Conservation (phyloP, 768 basidiomycete genomes). For the Tubosaeta brunneosetosa region DNA sequence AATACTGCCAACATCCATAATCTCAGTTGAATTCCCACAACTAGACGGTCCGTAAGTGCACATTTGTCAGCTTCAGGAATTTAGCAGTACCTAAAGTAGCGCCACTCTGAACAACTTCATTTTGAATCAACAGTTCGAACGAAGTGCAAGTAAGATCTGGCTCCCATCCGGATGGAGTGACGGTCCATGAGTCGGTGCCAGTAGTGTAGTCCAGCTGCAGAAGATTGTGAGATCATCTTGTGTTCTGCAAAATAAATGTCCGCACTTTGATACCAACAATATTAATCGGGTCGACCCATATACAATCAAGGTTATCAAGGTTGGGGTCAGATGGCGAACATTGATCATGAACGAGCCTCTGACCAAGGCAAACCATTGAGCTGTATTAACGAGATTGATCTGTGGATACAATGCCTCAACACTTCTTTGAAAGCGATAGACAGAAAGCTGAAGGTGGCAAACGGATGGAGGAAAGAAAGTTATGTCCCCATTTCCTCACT, state of each 20-base stretch:
- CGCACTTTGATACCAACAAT: constrained; percentile 16
- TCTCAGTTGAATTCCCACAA: neutral
- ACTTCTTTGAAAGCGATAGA: constrained; percentile 7
- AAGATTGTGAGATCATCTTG: neutral
- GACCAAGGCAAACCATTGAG: constrained; percentile 1
- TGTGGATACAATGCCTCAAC: constrained; percentile 5
- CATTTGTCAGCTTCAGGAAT: neutral
- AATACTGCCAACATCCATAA: constrained; percentile 4
- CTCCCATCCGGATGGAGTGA: constrained; percentile 1
- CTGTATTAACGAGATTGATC: constrained; percentile 3
- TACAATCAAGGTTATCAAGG: constrained; percentile 2
- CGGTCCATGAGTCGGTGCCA: neutral
- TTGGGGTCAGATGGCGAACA: neutral
- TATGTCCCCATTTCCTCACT: no score
- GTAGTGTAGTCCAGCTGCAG: constrained; percentile 7
- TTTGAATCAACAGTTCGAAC: neutral
- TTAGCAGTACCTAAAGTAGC: neutral
- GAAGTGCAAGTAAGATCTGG: constrained; percentile 1
- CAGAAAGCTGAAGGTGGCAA: constrained; percentile 7
- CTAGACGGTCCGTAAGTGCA: neutral
- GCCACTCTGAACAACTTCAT: neutral
- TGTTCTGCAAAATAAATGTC: neutral
- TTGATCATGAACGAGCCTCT: neutral
- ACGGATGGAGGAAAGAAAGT: no score
- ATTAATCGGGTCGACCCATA: constrained; percentile 7